Evolutionary conservation across 1,139 yeast genomes (phyloP).

Genomic region (Zygotorulaspora mrakii): DNA sequence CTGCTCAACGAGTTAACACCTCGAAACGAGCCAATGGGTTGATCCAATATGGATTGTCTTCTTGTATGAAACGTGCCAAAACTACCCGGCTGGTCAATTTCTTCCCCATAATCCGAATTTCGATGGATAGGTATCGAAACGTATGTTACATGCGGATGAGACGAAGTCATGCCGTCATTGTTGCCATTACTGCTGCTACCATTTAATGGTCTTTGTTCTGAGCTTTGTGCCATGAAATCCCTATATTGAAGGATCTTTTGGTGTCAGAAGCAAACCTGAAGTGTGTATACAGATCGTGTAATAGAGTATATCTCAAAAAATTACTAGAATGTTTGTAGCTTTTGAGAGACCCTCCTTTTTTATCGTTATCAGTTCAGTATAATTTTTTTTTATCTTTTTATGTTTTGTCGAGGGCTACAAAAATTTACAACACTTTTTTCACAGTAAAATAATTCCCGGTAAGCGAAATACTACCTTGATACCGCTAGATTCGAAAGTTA

Average conservation of each 20-base stretch:
- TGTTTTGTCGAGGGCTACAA: no score
- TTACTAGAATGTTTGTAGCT: no score
- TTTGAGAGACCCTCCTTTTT: background rate
- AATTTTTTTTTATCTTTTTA: background rate
- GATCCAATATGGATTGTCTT: constrained; percentile 35
- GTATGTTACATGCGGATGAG: constrained; percentile 28
- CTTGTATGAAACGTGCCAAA: constrained; percentile 20
- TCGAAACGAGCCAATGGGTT: constrained; percentile 42
- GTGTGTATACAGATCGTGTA: no score
- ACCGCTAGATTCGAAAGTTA: no score
- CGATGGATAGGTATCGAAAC: constrained; percentile 36
- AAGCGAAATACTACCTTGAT: no score
- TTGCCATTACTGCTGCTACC: constrained; percentile 4
- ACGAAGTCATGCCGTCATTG: background rate
- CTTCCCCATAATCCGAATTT: constrained; percentile 16
- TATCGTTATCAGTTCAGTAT: background rate
- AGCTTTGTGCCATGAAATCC: constrained; percentile 10
- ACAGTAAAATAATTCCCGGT: no score
- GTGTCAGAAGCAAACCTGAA: no score
- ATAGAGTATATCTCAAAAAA: no score
- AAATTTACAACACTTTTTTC: no score
- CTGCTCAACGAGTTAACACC: constrained; percentile 69
- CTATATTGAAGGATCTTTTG: background rate
- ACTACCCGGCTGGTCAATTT: constrained; percentile 10
- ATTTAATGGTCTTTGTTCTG: constrained; percentile 12